Percentiles rank a stretch among this genome's conserved stretches.
These are phyloP conservation scores for Phytophthora pisi DNA, from an alignment of 352 stramenopile species.

Conservation along the genomic window DNA sequence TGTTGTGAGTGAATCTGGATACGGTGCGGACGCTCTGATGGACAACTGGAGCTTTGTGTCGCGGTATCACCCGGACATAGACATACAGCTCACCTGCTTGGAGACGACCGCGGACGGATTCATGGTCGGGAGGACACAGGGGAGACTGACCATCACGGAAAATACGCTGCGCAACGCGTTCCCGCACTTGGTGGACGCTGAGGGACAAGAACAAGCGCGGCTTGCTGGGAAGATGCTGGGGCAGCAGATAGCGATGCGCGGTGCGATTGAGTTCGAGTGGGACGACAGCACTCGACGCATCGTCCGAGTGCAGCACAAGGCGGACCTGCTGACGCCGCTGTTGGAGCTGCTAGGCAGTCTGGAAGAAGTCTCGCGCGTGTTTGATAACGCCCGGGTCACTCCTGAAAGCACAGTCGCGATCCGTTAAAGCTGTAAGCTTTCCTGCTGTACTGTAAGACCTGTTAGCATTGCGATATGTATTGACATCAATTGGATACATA, in stretches of 20 bases:
- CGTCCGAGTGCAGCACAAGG: constrained; percentile 14
- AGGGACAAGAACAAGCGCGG: neutral
- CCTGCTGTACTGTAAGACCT: no score
- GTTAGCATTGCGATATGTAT: constrained; percentile 13
- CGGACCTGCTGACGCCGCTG: constrained; percentile 15
- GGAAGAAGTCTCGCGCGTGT: constrained; percentile 18
- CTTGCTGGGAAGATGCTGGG: constrained; percentile 10
- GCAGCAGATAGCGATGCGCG: constrained; percentile 12
- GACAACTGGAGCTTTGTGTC: constrained; percentile 18
- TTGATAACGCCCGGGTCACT: constrained; percentile 20
- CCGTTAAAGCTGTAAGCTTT: neutral
- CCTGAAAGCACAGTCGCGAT: constrained; percentile 7
- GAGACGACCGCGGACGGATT: constrained; percentile 9
- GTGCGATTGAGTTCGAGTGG: constrained; percentile 15
- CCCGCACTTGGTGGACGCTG: constrained; percentile 8
- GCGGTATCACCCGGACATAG: constrained; percentile 15
- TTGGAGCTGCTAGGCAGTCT: constrained; percentile 15
- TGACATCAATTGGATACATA: no score
- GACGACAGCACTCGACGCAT: constrained; percentile 2
- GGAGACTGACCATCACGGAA: constrained; percentile 20
- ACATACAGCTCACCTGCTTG: constrained; percentile 9
- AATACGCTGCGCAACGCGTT: constrained; percentile 15
- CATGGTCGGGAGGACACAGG: constrained; percentile 7
- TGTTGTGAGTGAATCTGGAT: constrained; percentile 8
- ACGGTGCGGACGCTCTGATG: constrained; percentile 15